A percentile compares a stretch with the other conserved stretches of the same genome.
Evolutionary conservation across 805 yeast species (phyloP).

Genomic region (Wickerhamiella alocasiicola): DNA sequence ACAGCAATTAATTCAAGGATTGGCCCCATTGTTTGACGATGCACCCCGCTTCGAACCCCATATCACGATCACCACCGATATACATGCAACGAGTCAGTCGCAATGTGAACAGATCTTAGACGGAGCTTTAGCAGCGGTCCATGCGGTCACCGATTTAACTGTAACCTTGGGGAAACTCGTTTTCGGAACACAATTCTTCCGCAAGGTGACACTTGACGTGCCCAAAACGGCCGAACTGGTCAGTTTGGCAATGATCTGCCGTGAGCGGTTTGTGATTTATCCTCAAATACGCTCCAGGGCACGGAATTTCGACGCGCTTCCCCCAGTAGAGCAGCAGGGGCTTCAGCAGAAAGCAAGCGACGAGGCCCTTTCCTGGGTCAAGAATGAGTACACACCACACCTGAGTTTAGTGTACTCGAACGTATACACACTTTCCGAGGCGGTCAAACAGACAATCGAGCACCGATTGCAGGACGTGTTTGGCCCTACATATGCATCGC

Average conservation of each 20-base stretch:
- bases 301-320: conserved; percentile 22
- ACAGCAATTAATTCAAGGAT: conserved; percentile 46
- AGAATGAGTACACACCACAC: conserved; percentile 54
- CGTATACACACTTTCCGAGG: conserved; percentile 52
- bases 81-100: conserved; percentile 37
- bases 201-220: conserved; percentile 42
- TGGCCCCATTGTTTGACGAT: conserved; percentile 59
- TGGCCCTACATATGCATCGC: conserved; percentile 33
- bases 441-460: conserved; percentile 48
- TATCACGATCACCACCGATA: conserved; percentile 56
- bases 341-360: conserved; percentile 28
- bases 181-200: conserved; percentile 39
- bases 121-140: conserved; percentile 45
- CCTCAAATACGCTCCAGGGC: conserved; percentile 18
- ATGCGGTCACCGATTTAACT: conserved; percentile 30
- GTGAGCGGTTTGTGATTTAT: conserved; percentile 26
- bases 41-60: conserved; percentile 65
- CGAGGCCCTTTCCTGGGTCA: conserved; percentile 47
- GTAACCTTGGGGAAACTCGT: conserved; percentile 34
- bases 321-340: conserved; percentile 19
- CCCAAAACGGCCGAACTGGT: conserved; percentile 35
- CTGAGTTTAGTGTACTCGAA: conserved; percentile 58
- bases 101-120: conserved; percentile 50
- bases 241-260: conserved; percentile 35
- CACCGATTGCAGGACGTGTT: conserved; percentile 56